Conservation (phyloP, 345 rosid species). For the Cardiospermum halicacabum region DNA sequence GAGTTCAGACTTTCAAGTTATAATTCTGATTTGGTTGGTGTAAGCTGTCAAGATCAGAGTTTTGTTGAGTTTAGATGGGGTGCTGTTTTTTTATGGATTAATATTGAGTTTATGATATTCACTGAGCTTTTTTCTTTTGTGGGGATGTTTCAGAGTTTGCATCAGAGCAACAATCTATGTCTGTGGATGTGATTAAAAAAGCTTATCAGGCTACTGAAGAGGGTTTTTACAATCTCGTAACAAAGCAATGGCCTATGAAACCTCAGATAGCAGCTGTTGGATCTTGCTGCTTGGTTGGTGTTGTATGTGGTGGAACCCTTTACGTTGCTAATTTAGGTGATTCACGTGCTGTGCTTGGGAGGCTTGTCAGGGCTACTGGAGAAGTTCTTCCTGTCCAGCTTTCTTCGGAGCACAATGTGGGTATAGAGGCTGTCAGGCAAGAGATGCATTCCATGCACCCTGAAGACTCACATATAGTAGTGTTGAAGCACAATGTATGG, state of each 20-base stretch:
- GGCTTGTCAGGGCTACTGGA: conserved; percentile 73
- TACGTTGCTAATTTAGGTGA: conserved; percentile 91
- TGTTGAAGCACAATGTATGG: conserved; percentile 91
- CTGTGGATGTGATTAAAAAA: conserved; percentile 72
- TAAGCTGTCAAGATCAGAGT: neutral
- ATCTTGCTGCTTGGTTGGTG: conserved; percentile 87
- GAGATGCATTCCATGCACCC: conserved; percentile 90
- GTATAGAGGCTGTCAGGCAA: conserved; percentile 82
- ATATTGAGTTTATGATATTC: neutral
- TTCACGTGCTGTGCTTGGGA: conserved; percentile 94
- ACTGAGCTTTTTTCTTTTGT: neutral
- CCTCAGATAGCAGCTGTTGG: conserved; percentile 99
- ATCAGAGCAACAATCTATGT: conserved; percentile 76
- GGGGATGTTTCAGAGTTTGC: conserved; percentile 52
- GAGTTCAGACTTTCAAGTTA: neutral
- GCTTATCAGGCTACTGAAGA: conserved; percentile 97
- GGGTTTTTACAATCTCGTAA: conserved; percentile 77
- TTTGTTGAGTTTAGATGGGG: neutral
- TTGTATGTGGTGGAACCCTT: conserved; percentile 68
- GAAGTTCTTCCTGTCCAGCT: conserved; percentile 86
- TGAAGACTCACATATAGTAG: conserved; percentile 79
- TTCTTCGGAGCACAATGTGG: conserved; percentile 82
- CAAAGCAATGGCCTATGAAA: conserved; percentile 86
- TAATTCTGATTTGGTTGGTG: neutral
- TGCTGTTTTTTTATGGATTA: neutral